These are phyloP conservation scores for Podila horticola DNA, from an alignment of 192 early-diverging fungal genomes.

Conservation along the genomic window DNA sequence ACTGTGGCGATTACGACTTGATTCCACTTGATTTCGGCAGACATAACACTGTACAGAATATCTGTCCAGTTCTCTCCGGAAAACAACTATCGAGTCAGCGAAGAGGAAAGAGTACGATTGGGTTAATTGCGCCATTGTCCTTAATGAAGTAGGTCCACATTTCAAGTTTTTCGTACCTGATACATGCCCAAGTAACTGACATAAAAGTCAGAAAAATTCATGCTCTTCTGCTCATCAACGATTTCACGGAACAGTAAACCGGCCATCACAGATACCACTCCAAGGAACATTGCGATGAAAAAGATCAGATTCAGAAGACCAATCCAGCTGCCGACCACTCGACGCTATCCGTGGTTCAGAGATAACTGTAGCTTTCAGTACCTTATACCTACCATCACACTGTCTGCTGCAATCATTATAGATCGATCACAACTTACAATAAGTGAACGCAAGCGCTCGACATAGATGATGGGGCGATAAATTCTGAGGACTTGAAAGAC, in stretches of 20 bases:
- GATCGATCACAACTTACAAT: slow-evolving; percentile 48
- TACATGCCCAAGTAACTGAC: slow-evolving; percentile 64
- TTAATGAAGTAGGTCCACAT: background rate
- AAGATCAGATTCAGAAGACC: slow-evolving; percentile 68
- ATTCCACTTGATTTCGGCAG: slow-evolving; percentile 24
- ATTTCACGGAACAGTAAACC: slow-evolving; percentile 43
- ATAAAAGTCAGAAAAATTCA: slow-evolving; percentile 58
- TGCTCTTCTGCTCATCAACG: background rate
- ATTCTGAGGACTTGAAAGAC: slow-evolving; percentile 63
- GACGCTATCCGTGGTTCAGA: slow-evolving; percentile 31
- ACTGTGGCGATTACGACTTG: slow-evolving; percentile 56
- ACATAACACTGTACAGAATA: slow-evolving; percentile 63
- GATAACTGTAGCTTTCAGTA: too few species aligned
- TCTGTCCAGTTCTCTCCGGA: slow-evolving; percentile 72
- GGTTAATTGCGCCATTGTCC: too few species aligned
- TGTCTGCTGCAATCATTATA: too few species aligned
- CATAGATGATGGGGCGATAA: slow-evolving; percentile 61
- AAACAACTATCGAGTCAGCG: slow-evolving; percentile 54
- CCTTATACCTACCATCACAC: too few species aligned
- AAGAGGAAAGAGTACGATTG: background rate
- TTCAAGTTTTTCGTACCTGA: slow-evolving; percentile 52
- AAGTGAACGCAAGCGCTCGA: slow-evolving; percentile 55
- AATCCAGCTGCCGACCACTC: slow-evolving; percentile 64
- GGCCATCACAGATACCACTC: slow-evolving; percentile 62
- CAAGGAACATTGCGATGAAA: slow-evolving; percentile 64